Evolutionary conservation across 371 early-diverging fungal species (phyloP).

Genomic region (Syncephalastrum racemosum): DNA sequence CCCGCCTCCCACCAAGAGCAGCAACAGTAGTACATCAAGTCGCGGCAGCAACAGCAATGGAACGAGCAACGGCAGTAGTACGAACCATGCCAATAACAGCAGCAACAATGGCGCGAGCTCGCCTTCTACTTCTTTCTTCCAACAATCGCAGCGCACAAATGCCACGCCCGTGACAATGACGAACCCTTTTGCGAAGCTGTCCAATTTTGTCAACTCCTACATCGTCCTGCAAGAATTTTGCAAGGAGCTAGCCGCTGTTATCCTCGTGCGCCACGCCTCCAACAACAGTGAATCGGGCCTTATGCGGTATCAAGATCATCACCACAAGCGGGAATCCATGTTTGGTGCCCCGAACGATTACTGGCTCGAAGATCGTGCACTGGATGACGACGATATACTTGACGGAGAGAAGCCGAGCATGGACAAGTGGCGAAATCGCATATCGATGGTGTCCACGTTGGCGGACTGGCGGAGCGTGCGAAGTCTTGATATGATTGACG

Average conservation of each 20-base stretch:
- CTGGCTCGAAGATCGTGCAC: conserved; percentile 15
- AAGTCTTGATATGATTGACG: conserved; percentile 47
- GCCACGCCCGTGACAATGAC: conserved; percentile 55
- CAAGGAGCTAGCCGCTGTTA: conserved; percentile 63
- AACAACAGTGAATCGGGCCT: conserved; percentile 41
- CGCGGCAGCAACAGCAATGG: not conserved
- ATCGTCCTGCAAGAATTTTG: conserved; percentile 68
- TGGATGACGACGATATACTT: conserved; percentile 24
- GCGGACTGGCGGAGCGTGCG: conserved; percentile 46
- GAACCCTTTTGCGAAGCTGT: conserved; percentile 50
- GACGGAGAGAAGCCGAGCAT: conserved; percentile 25
- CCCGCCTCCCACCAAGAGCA: not conserved
- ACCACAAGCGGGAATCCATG: conserved; percentile 28
- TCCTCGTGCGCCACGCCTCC: conserved; percentile 57
- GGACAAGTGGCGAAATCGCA: conserved; percentile 50
- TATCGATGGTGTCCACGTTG: conserved; percentile 42
- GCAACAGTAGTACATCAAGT: conserved; percentile 5
- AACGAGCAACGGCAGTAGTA: not conserved
- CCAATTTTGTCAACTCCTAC: conserved; percentile 64
- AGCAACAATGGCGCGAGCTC: conserved; percentile 22
- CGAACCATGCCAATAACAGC: not conserved
- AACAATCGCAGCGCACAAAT: conserved; percentile 44
- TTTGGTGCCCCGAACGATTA: conserved; percentile 20
- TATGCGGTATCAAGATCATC: conserved; percentile 24
- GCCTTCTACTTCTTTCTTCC: conserved; percentile 46